A percentile compares a stretch with the other conserved stretches of the same genome.
Conservation (phyloP, 768 basidiomycete species). For the Pisolithus tinctorius region DNA sequence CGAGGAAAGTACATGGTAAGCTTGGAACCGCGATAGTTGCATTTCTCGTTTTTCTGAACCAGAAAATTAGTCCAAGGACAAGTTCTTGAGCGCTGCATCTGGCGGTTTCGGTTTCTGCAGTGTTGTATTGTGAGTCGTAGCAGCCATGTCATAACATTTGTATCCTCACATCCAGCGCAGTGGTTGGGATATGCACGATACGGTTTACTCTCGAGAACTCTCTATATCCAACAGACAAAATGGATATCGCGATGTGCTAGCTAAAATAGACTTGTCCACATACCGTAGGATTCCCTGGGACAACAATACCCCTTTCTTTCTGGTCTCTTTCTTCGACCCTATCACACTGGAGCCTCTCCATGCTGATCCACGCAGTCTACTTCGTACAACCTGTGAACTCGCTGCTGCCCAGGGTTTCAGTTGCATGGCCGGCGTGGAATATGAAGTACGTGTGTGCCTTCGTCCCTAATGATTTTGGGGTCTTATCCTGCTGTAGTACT, state of each 20-base stretch:
- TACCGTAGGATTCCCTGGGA: constrained; percentile 92
- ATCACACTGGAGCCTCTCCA: constrained; percentile 68
- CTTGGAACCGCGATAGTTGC: not conserved
- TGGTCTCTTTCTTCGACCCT: constrained; percentile 86
- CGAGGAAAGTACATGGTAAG: constrained; percentile 91
- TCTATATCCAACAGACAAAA: constrained; percentile 87
- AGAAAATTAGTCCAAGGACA: constrained; percentile 67
- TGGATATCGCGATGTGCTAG: constrained; percentile 86
- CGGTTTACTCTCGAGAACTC: constrained; percentile 78
- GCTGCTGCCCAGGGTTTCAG: constrained; percentile 45
- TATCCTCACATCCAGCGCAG: constrained; percentile 27
- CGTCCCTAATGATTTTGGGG: not conserved
- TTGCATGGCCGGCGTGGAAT: constrained; percentile 87
- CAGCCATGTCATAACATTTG: not conserved
- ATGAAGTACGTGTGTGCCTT: constrained; percentile 55
- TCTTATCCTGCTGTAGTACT: constrained; percentile 47
- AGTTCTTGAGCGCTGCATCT: constrained; percentile 77
- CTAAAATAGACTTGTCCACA: constrained; percentile 79
- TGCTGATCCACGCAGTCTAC: constrained; percentile 83
- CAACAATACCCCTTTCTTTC: constrained; percentile 85
- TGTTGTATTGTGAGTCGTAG: constrained; percentile 72
- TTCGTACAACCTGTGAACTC: constrained; percentile 50
- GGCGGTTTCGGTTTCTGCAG: constrained; percentile 93
- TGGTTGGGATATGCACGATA: constrained; percentile 91
- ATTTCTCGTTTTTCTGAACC: constrained; percentile 5